These are phyloP conservation scores for Chlamydomonas sphaeroides DNA, from an alignment of 139 green algal genomes.

Conservation along the genomic window DNA sequence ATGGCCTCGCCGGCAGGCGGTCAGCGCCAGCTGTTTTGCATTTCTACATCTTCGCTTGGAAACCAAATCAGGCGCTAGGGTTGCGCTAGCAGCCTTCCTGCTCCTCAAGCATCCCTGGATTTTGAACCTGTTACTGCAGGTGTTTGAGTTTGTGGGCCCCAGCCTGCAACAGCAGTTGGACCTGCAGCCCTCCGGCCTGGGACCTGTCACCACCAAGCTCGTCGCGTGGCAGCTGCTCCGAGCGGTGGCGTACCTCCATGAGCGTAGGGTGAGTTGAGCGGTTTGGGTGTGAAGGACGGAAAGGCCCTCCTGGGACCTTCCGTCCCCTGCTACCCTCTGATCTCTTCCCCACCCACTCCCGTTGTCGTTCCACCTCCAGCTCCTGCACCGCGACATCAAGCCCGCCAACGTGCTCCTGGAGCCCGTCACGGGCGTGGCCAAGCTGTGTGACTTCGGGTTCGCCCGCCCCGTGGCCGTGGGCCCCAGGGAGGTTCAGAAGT, in stretches of 20 bases:
- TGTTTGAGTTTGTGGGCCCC: conserved; percentile 40
- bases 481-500: conserved; percentile 1
- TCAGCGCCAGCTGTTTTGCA: too few relatives aligned
- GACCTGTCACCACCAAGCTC: conserved; percentile 25
- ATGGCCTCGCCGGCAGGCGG: too few relatives aligned
- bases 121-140: too few relatives aligned
- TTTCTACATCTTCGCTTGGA: too few relatives aligned
- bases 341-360: too few relatives aligned
- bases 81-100: too few relatives aligned
- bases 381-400: conserved; percentile 73
- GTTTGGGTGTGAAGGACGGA: too few relatives aligned
- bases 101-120: too few relatives aligned
- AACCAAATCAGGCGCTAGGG: too few relatives aligned
- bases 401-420: conserved; percentile 83
- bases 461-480: conserved; percentile 52
- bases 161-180: conserved; percentile 27
- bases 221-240: conserved; percentile 53
- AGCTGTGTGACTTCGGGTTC: conserved; percentile 90
- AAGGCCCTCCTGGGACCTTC: too few relatives aligned
- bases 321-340: too few relatives aligned
- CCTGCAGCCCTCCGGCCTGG: conserved; percentile 24
- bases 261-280: neutral
- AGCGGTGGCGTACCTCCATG: conserved; percentile 40
- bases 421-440: conserved; percentile 38
- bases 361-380: neutral